These are phyloP conservation scores for Erodium maritimum DNA, from an alignment of 345 rosid species.

Conservation along the genomic window DNA sequence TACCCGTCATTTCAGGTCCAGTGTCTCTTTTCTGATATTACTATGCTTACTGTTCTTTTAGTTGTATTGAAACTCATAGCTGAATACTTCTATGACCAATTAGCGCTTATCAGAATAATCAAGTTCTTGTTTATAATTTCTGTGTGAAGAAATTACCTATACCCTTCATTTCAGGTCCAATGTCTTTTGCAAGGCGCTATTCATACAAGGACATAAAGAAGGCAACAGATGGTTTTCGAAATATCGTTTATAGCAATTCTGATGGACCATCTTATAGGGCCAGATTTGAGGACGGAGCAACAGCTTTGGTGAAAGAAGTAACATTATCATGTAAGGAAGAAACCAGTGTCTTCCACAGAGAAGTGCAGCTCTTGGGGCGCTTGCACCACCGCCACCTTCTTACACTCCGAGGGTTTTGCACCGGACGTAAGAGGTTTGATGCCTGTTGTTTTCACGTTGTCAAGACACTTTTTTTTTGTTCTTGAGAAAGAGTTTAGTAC, in stretches of 20 bases:
- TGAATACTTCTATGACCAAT: neutral
- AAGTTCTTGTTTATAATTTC: neutral
- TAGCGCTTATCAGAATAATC: neutral
- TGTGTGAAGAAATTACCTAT: neutral
- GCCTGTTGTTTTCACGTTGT: too few relatives aligned
- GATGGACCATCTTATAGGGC: slow-evolving; percentile 66
- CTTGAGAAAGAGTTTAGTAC: too few relatives aligned
- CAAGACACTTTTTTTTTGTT: too few relatives aligned
- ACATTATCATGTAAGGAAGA: slow-evolving; percentile 32
- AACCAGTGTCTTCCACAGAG: slow-evolving; percentile 44
- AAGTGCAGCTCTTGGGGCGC: slow-evolving; percentile 62
- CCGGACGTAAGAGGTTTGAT: slow-evolving; percentile 52
- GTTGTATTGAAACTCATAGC: neutral
- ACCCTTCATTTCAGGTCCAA: slow-evolving; percentile 29
- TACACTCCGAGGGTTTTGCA: slow-evolving; percentile 66
- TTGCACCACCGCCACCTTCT: slow-evolving; percentile 94
- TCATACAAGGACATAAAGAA: slow-evolving; percentile 59
- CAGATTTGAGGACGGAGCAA: slow-evolving; percentile 50
- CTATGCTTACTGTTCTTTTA: too few relatives aligned
- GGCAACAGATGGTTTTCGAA: slow-evolving; percentile 65
- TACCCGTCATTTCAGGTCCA: slow-evolving; percentile 28
- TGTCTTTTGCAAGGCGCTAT: slow-evolving; percentile 41
- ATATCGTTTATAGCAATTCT: slow-evolving; percentile 47
- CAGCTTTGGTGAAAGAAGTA: slow-evolving; percentile 65
- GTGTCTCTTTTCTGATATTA: too few relatives aligned